Base-by-base conservation (phyloP, 306 rosid genomes). In the Trifolium fragiferum region DNA sequence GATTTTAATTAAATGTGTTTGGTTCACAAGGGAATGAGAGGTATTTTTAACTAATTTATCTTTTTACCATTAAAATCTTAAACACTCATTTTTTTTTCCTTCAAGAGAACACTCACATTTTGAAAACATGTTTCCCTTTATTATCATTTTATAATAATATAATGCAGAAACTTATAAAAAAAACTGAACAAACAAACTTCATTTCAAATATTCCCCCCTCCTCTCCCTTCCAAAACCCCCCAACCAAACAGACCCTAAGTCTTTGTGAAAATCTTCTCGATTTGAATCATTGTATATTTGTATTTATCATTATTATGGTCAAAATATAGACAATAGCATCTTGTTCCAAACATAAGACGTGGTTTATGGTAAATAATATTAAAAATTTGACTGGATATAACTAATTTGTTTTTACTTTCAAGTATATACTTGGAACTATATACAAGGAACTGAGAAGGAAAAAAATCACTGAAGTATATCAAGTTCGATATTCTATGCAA, bases 191-290 rank as follows among this genome's bases (percentile, higher is more conserved):
- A 10, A 40, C 5, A 30, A 30, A 40, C 5, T 40, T 40, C 5
- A 10, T 40, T 40, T 9, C 2, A 40, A 40, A 40, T 40, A 40
- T 40, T 40, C 46, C 46, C 14, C 10, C 46, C 46, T 40, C 10
- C 46, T 14, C 14, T 40, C 46, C 46, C 13, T 4, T 40, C 46
- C 13, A 40, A 40, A 10, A 40, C 13, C 12, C 1, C 4, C 14
- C 13, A 40, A 40, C 46, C 46, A 40, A 40, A 40, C 13, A 4
- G 46, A 40, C 37, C 35, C 37, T 6, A 25, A 21, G 64, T 43
- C 62, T 54, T 74, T 62, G 14, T 20, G 63, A 27, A 49, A 74
- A 23, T 78, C 37, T 63, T 78, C 49, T 55, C 58, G 30, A 76
- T 66, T 20, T 58, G 58, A 43, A 55, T 54, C 16, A 20, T 44